These are phyloP conservation scores for Pleochaeta shiraiana DNA, from an alignment of 2,329 filamentous ascomycete species.

Conservation along the genomic window DNA sequence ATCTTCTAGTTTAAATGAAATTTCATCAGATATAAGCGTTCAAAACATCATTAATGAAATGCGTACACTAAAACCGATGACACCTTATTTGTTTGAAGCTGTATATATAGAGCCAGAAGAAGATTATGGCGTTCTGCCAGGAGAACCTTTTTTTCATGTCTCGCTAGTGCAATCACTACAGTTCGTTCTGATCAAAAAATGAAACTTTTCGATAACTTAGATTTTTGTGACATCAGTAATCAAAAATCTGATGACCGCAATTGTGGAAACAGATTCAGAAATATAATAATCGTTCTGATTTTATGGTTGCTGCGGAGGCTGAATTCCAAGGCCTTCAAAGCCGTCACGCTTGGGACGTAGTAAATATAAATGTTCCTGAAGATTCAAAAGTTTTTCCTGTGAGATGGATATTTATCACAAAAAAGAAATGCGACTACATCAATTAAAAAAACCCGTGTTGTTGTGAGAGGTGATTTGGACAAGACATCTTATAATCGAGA, in stretches of 20 bases:
- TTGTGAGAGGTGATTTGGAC: slow-evolving; percentile 2
- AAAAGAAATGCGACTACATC: neutral
- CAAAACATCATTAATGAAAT: neutral
- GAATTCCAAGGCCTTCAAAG: neutral
- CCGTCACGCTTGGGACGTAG: neutral
- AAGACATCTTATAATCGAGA: neutral
- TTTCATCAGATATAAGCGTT: neutral
- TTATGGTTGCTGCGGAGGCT: neutral
- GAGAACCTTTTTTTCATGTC: neutral
- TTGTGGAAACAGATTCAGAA: neutral
- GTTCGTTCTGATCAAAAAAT: neutral
- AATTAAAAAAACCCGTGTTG: neutral
- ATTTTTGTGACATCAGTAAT: neutral
- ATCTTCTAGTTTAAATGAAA: neutral
- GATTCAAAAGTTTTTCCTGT: neutral
- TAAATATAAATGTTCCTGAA: neutral
- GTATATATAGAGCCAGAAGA: neutral
- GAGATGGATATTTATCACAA: neutral
- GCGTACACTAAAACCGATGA: neutral
- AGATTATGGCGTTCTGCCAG: neutral
- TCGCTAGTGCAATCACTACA: neutral
- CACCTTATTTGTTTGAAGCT: neutral
- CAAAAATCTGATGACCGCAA: neutral
- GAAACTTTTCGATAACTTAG: neutral
- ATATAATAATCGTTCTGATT: neutral